Conservation (phyloP, 75 land plant species). For the Gnetum montanum region DNA sequence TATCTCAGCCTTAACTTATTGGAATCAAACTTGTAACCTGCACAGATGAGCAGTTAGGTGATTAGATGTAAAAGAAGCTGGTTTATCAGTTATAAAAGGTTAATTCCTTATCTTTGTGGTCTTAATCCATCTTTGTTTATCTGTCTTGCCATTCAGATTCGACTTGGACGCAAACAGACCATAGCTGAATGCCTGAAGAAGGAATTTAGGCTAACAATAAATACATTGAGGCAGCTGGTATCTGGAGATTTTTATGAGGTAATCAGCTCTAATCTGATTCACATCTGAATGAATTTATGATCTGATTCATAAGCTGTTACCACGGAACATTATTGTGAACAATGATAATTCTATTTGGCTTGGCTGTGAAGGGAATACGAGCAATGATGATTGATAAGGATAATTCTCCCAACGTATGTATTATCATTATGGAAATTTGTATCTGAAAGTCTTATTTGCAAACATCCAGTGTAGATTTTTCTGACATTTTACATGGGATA, state of each 20-base stretch:
- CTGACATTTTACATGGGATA: constrained; percentile 2
- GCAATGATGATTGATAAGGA: constrained; percentile 81
- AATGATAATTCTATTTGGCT: neutral
- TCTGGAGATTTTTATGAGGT: constrained; percentile 91
- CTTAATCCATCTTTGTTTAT: no score
- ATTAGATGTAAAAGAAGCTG: no score
- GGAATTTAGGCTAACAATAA: constrained; percentile 80
- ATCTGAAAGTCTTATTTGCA: neutral
- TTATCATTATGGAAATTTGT: neutral
- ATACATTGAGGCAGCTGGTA: constrained; percentile 44
- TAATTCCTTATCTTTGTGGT: no score
- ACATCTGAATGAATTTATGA: neutral
- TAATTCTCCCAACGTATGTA: constrained; percentile 72
- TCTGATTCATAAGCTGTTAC: neutral
- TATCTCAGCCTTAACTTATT: no score
- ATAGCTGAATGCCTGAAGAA: constrained; percentile 60
- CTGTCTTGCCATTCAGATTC: constrained; percentile 33
- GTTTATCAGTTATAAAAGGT: no score
- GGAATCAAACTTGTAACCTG: no score
- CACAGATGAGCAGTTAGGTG: no score
- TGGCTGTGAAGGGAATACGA: constrained; percentile 62
- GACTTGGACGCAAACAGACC: constrained; percentile 60
- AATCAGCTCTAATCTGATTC: neutral
- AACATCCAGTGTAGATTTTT: neutral
- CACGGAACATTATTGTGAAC: neutral